Conservation (phyloP, 2,329 filamentous ascomycete genomes). For the Fusarium torreyae region DNA sequence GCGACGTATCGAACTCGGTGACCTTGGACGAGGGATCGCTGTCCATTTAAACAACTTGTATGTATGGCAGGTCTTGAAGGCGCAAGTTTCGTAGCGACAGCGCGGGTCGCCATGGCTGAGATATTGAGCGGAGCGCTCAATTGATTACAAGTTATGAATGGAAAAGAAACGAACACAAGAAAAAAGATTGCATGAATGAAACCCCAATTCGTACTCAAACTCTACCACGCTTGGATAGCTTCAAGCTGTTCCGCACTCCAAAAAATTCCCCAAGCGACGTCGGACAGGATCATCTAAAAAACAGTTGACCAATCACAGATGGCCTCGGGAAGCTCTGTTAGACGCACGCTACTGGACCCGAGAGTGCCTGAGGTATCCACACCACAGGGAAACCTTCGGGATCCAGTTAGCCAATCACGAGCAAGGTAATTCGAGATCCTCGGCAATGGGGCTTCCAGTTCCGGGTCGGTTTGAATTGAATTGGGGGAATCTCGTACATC, state of each 20-base stretch:
- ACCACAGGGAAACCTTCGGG: slow-evolving; percentile 49
- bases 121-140: slow-evolving; percentile 1
- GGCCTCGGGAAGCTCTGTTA: background rate
- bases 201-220: slow-evolving; percentile 7
- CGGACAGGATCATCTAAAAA: slow-evolving; percentile 29
- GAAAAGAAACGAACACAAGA: background rate
- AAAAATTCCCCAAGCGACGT: slow-evolving; percentile 50
- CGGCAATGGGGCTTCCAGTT: slow-evolving; percentile 61
- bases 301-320: slow-evolving; percentile 52
- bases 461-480: slow-evolving; percentile 39
- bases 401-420: slow-evolving; percentile 60
- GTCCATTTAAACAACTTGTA: slow-evolving; percentile 45
- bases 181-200: slow-evolving; percentile 1
- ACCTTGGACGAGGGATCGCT: slow-evolving; percentile 43
- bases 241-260: slow-evolving; percentile 27
- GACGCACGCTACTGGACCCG: slow-evolving; percentile 51
- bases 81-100: slow-evolving; percentile 45
- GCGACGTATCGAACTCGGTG: slow-evolving; percentile 57
- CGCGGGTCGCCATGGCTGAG: slow-evolving; percentile 50
- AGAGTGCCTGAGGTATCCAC: slow-evolving; percentile 35
- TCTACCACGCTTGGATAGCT: slow-evolving; percentile 30
- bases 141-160: background rate
- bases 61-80: slow-evolving; percentile 45
- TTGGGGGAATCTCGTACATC: slow-evolving; percentile 40
- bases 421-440: slow-evolving; percentile 64